Percentiles rank a stretch among this genome's conserved stretches.
Evolutionary conservation across 1,139 yeast species (phyloP).

Genomic region (Taphrina deformans): DNA sequence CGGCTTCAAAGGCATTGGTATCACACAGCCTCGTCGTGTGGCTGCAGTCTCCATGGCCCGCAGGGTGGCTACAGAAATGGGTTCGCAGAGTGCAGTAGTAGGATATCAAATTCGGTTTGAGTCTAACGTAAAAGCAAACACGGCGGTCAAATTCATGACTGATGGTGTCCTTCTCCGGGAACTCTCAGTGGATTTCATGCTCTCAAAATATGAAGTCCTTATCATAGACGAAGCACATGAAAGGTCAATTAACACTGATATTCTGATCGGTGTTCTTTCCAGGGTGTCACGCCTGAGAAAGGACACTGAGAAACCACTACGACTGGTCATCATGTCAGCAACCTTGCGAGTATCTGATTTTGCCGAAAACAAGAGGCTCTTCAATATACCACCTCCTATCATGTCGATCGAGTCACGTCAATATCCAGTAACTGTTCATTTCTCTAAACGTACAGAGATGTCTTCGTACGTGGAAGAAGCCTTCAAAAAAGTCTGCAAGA

Average conservation of each 20-base stretch:
- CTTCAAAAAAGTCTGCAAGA: slow-evolving; percentile 77
- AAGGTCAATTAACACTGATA: slow-evolving; percentile 92
- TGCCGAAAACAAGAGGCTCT: slow-evolving; percentile 72
- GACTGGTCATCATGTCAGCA: slow-evolving; percentile 79
- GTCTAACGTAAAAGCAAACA: slow-evolving; percentile 63
- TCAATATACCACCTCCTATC: slow-evolving; percentile 81
- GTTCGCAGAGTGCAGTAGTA: slow-evolving; percentile 69
- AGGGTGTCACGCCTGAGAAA: slow-evolving; percentile 74
- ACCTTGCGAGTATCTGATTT: slow-evolving; percentile 91
- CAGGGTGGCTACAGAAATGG: slow-evolving; percentile 81
- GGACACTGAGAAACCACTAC: slow-evolving; percentile 53
- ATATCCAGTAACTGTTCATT: slow-evolving; percentile 89
- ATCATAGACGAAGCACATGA: slow-evolving; percentile 98
- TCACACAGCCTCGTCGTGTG: slow-evolving; percentile 96
- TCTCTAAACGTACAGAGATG: slow-evolving; percentile 72
- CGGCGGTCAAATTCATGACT: slow-evolving; percentile 93
- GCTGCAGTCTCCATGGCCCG: slow-evolving; percentile 98
- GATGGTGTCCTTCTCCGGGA: slow-evolving; percentile 96
- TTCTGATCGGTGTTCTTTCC: slow-evolving; percentile 88
- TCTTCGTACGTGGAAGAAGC: slow-evolving; percentile 81
- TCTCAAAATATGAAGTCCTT: slow-evolving; percentile 78
- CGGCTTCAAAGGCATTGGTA: slow-evolving; percentile 85
- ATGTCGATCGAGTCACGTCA: slow-evolving; percentile 92
- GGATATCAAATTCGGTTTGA: slow-evolving; percentile 94
- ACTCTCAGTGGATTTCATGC: slow-evolving; percentile 79